phyloP scores from a whole-genome alignment of 2,329 filamentous ascomycete genomes.

The Aspergillus sp. region DNA sequence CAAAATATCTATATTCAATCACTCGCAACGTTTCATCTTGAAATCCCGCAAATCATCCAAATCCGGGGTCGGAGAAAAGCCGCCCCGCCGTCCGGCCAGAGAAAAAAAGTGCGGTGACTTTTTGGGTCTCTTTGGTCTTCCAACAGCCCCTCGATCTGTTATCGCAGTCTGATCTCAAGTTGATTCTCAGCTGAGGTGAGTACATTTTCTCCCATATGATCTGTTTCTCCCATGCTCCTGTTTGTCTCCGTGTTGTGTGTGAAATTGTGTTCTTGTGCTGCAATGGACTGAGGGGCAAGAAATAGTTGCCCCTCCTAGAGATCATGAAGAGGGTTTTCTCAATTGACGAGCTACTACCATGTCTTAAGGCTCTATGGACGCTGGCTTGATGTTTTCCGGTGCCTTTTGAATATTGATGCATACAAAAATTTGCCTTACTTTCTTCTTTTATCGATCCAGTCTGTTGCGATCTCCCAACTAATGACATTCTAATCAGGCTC shows the following conservation, averaged over 20 bases:
- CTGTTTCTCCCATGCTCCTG: neutral
- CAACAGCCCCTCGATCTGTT: neutral
- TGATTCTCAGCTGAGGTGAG: conserved; percentile 14
- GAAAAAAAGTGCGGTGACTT: conserved; percentile 5
- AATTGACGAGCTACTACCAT: too few relatives aligned
- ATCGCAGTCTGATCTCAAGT: conserved; percentile 10
- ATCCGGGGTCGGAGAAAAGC: conserved; percentile 16
- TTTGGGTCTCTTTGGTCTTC: neutral
- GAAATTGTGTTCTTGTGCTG: neutral
- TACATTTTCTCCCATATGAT: neutral
- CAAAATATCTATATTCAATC: too few relatives aligned
- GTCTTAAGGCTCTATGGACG: neutral
- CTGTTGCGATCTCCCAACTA: neutral
- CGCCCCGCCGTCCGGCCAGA: conserved; percentile 13
- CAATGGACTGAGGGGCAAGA: conserved; percentile 6
- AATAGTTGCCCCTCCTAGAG: conserved; percentile 2
- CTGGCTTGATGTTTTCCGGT: too few relatives aligned
- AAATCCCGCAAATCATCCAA: conserved; percentile 2
- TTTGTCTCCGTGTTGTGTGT: neutral
- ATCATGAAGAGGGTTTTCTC: neutral
- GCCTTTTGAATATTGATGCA: too few relatives aligned
- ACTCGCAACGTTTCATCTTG: too few relatives aligned
- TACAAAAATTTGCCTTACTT: too few relatives aligned
- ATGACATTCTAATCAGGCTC: conserved; percentile 5
- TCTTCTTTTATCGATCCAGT: too few relatives aligned